Base-by-base conservation (phyloP, 345 rosid genomes). In the Eucalyptus cloeziana region DNA sequence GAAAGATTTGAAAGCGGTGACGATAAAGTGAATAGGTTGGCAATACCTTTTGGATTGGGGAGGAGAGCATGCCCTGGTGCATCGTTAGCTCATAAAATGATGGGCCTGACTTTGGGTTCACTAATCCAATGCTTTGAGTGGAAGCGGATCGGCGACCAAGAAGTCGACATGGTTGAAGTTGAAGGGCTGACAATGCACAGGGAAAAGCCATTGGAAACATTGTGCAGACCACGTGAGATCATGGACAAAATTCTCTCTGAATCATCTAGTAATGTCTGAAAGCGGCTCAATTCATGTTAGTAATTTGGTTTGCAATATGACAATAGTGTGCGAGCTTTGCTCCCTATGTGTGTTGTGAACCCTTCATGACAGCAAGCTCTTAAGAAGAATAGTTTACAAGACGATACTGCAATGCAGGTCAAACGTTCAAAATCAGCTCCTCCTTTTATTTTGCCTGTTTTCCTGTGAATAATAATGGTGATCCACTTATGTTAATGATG, bases 121-220 rank as follows among this genome's bases (percentile, higher is more conserved):
- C 87, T 94, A 64, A 93, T 96, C 87, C 95, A 96, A 56, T 93
- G 94, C 87, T 94, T 96, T 88, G 94, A 95, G 15, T 94, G 96
- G 95, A 89, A 90, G 33, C 91, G 94, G 87, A 89, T 91, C 52
- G 90, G 91, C 4, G 89, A 93, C 9, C 92, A 91, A 87, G 58
- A 85, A 51, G 89, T 93, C 16, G 94, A 95, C 88, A 90, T 93
- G 98, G 86, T 43, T 31, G 94, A 91, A 88, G 93, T 89, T 10
- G 24, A 67, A 52, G 96, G 95, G n/a, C 83, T 92, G 43, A 91
- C 95, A 27, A 90, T 95, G 91, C 94, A 93, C 5, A 94, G 91
- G 90, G 91, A 88, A 5, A 56, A 90, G 67, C 94, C 96, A 3
- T 86, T 94, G 49, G 91, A 89, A 86, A 95, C 95, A 3, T 3